These are phyloP conservation scores for Epichloe festucae DNA, from an alignment of 2,329 filamentous ascomycete genomes.

Conservation along the genomic window DNA sequence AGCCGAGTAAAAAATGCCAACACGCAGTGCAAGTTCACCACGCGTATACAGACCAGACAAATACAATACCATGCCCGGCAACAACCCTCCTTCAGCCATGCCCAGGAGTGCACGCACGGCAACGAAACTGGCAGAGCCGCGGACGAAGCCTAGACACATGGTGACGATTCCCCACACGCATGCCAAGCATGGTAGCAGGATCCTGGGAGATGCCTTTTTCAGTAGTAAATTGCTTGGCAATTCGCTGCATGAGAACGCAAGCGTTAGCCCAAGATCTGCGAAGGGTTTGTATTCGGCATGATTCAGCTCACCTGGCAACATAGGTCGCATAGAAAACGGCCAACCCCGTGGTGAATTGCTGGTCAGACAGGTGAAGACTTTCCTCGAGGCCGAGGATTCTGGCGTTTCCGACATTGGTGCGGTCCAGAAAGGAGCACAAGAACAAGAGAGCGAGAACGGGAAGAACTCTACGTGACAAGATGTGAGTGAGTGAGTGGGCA, in stretches of 20 bases:
- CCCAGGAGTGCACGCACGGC: conserved; percentile 57
- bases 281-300: neutral
- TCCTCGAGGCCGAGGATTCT: conserved; percentile 49
- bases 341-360: conserved; percentile 51
- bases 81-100: conserved; percentile 54
- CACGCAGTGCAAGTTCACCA: conserved; percentile 56
- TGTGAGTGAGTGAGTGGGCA: neutral
- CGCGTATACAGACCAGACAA: conserved; percentile 68
- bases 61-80: conserved; percentile 57
- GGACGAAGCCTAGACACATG: conserved; percentile 54
- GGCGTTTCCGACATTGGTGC: conserved; percentile 63
- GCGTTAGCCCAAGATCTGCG: no score
- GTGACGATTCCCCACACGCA: conserved; percentile 53
- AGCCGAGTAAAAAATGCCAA: conserved; percentile 60
- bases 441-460: conserved; percentile 52
- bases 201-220: conserved; percentile 47
- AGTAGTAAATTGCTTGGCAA: conserved; percentile 52
- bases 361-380: conserved; percentile 43
- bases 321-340: conserved; percentile 54
- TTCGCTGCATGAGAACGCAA: conserved; percentile 24
- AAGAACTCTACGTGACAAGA: conserved; percentile 33
- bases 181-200: conserved; percentile 53
- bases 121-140: conserved; percentile 52
- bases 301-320: conserved; percentile 34
- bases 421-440: conserved; percentile 51